Evolutionary conservation across 108 stramenopile genomes (phyloP).

Genomic region (Nitzschia palea): DNA sequence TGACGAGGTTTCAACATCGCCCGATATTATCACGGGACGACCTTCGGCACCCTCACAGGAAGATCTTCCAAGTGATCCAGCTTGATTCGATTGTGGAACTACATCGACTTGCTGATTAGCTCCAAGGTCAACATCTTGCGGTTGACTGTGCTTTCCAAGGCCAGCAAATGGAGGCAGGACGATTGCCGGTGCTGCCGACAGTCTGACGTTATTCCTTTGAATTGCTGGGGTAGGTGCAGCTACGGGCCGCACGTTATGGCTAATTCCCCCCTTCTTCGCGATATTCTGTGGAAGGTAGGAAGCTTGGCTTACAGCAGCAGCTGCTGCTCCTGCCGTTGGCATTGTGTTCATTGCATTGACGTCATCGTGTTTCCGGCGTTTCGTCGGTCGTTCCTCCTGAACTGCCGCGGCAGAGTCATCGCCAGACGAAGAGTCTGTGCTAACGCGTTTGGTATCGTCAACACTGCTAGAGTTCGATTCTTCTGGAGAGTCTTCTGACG

Average conservation of each 20-base stretch:
- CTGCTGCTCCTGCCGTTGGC: conserved; percentile 9
- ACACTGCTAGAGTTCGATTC: conserved; percentile 38
- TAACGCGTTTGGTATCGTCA: conserved; percentile 56
- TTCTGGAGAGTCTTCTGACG: conserved; percentile 49
- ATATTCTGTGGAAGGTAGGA: conserved; percentile 60
- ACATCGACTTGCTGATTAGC: background rate
- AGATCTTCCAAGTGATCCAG: background rate
- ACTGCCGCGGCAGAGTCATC: conserved; percentile 51
- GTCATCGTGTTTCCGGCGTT: conserved; percentile 34
- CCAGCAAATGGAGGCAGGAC: conserved; percentile 81
- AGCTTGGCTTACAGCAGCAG: conserved; percentile 6
- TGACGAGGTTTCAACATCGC: conserved; percentile 34
- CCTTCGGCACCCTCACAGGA: background rate
- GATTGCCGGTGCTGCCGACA: conserved; percentile 62
- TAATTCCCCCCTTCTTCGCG: conserved; percentile 74
- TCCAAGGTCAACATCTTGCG: background rate
- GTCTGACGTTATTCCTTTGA: conserved; percentile 38
- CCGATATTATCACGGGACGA: conserved; percentile 19
- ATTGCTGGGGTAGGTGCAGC: background rate
- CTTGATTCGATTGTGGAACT: background rate
- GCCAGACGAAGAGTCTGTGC: conserved; percentile 68
- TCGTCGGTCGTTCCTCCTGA: conserved; percentile 25
- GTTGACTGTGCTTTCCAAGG: conserved; percentile 54
- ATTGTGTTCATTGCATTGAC: conserved; percentile 3
- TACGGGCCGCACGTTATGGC: conserved; percentile 59